Base-by-base conservation (phyloP, 2,329 filamentous ascomycete species). In the Trichoderma citrinoviride region DNA sequence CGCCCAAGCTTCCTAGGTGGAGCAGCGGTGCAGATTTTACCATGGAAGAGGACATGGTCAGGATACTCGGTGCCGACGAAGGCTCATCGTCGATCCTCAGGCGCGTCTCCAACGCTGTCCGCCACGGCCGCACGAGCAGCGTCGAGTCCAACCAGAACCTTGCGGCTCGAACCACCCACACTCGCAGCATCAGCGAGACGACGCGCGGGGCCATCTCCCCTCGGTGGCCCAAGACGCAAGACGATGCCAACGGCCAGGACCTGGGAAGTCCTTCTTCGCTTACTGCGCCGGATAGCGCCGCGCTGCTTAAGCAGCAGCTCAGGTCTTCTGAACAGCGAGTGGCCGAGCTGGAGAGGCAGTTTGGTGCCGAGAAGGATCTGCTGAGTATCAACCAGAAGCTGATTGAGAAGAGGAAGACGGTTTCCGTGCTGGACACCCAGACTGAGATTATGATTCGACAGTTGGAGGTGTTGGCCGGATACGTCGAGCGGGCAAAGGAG, bases 381-480 rank as follows among this genome's bases (percentile, higher is more conserved):
- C 90, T 90, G 77, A 90, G 88, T 71, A 87, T 96, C 33, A 96
- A 96, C 77, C 93, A 90, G 71, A 94, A 93, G 74, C 81, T 98
- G 25, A 84, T 91, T 41, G 93, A 98, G 77, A 98, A 98, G 80
- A 86, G 95, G 65, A 97, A 96, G 72, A 98, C 95, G 0, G 95
- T 99, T 75, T 94, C 94, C 7, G 91, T 96, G 19, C 82, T 98
- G 58, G 94, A 98, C 75, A 94, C 93, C 0, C 92, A 97, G 77
- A 92, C 93, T 57, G 94, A 98, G 77, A 93, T 98, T 76, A 94
- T 97, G 78, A 91, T 98, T 72, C 90, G 91, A 46, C 93, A 98
- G 76, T 82, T 98, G 19, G 92, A 96, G 73, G 90, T 94, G 43
- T 85, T 97, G 72, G 93, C 92, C 4, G 92, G 93, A 52, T 94